Base-by-base conservation (phyloP, 2,329 filamentous ascomycete genomes). In the Rhynchosporium agropyri region DNA sequence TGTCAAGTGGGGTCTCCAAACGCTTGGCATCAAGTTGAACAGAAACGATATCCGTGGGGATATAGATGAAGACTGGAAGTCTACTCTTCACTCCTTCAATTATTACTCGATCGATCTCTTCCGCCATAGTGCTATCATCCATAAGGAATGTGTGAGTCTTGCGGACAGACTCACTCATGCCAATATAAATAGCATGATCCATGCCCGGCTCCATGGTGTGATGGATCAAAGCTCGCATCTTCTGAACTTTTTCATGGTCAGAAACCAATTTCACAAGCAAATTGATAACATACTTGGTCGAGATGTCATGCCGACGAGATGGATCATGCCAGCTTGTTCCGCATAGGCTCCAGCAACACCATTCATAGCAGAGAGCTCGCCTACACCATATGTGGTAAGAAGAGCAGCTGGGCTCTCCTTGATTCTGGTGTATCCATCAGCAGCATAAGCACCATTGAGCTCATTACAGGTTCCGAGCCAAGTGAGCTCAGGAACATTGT, bases 91-190 rank as follows among this genome's bases (percentile, higher is more conserved):
- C 72, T 51, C 81, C 83, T 62, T 83, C 77, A 61, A 75, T 74
- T 38, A 87, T 72, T 3, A 79, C 76, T 53, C 76, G 71, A 67
- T 86, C 84, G 31, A 87, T 83, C 62, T 81, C 77, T 31, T 78
- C 76, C 0, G 83, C 76, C 13, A 79, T 85, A 15, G 80, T 80
- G 8, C 90, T 85, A 54, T 90, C 90, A 68, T 90, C 87, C 50
- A 64, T 82, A 76, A 7, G 65, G 58, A 77, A 68, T 31, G 69
- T 69, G 51, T 68, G 66, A 43, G 74, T 68, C 64, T 75, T 65
- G 51, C 75, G 59, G 65, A 76, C 68, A 49, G 76, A 66, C 69
- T 79, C n/a, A 77, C 75, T 84, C 79, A 55, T 79, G 76, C 15
- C 73, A 72, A 40, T 77, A 74, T 79, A 85, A 82, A 51, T 80